Base-by-base conservation (phyloP, 345 rosid genomes). In the Populus euphratica region DNA sequence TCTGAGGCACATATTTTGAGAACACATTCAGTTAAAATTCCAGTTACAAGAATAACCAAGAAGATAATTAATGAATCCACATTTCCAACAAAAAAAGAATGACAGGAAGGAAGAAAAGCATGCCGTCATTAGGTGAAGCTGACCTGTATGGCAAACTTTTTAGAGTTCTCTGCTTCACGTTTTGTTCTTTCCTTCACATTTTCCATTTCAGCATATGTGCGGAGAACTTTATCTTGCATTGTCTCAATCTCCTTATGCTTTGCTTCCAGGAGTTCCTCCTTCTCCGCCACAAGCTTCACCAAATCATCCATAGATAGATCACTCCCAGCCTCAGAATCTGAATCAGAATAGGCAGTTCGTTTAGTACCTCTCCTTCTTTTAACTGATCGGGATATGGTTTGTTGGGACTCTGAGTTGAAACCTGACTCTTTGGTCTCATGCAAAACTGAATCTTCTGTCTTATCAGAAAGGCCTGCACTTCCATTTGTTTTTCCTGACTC, bases 101-200 rank as follows among this genome's bases (percentile, higher is more conserved):
- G 33, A 65, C 8, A 6, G 2, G 21, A 33, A 65, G 39, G 31
- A 27, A 69, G 17, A 21, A 65, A 81, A 21, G 23, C 70, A 74
- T 63, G 59, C 17, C 29, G 67, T 68, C 38, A 72, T 50, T 10
- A 16, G 49, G 43, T 20, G 12, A 69, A n/a, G 20, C n/a, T 52
- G 38, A 69, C 99, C 97, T 96, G 99, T 52, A 96, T 77, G 33
- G 98, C 95, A 38, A 91, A 93, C 83, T 92, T 93, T 82, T 93
- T 96, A 9, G 94, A 83, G 83, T 85, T 96, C 76, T 93, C 98
- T 9, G 99, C 91, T 85, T 92, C 92, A 54, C 99, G 96, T 81
- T 84, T 90, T 41, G 94, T 92, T 79, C 97, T 90, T 75, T 85
- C 94, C 90, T 86, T 88, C 49, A 92, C 85, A 88, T 96, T 96